These are phyloP conservation scores for Dipteronia dyeriana DNA, from an alignment of 345 rosid genomes.

Conservation along the genomic window DNA sequence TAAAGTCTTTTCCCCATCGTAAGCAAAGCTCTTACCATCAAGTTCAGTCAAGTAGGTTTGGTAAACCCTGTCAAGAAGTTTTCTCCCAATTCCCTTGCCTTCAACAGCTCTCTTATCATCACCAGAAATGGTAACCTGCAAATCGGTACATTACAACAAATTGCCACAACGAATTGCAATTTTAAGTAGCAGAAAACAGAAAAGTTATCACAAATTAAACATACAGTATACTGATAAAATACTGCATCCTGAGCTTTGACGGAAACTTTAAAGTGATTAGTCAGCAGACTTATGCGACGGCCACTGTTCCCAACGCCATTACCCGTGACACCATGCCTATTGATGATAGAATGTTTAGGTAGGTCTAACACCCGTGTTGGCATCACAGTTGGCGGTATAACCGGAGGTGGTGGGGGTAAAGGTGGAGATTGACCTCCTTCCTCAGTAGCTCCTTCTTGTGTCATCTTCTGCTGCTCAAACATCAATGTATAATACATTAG, in stretches of 20 bases:
- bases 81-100: constrained; percentile 72
- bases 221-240: constrained; percentile 80
- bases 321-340: constrained; percentile 52
- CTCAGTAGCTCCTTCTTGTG: constrained; percentile 19
- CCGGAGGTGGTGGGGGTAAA: constrained; percentile 31
- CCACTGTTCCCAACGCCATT: constrained; percentile 64
- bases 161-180: constrained; percentile 9
- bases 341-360: constrained; percentile 49
- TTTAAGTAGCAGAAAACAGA: constrained; percentile 15
- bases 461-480: constrained; percentile 41
- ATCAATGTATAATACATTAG: not conserved
- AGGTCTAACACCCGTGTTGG: not conserved
- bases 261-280: constrained; percentile 74
- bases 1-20: constrained; percentile 78
- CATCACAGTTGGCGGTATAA: constrained; percentile 14
- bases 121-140: constrained; percentile 63
- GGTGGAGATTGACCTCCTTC: constrained; percentile 32
- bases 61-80: constrained; percentile 65
- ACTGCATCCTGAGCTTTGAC: constrained; percentile 54
- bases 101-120: constrained; percentile 56
- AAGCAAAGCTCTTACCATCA: constrained; percentile 60
- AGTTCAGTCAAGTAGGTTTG: constrained; percentile 67
- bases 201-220: constrained; percentile 26
- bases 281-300: constrained; percentile 43
- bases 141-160: constrained; percentile 8